Percentiles rank a stretch among this genome's conserved stretches.
Evolutionary conservation across 345 rosid species (phyloP).

Genomic region (Gossypium rotundifolium): DNA sequence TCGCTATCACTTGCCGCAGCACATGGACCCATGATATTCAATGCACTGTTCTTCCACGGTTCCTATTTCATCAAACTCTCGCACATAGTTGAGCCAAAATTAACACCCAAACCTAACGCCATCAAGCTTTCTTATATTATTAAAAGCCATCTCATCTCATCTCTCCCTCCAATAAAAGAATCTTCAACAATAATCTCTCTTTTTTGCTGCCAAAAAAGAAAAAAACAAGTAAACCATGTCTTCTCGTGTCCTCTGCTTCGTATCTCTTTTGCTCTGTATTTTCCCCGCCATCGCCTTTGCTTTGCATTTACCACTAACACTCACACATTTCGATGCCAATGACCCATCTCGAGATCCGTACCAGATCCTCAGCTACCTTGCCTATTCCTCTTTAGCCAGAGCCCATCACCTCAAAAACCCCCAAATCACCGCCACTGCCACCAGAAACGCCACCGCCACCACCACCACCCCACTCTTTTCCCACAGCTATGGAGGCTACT

Average conservation of each 20-base stretch:
- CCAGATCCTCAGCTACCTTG: constrained; percentile 24
- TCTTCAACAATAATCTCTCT: background rate
- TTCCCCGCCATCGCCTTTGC: background rate
- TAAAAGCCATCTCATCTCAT: background rate
- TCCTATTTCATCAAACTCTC: background rate
- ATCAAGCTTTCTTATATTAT: background rate
- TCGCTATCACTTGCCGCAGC: background rate
- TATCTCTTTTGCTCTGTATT: constrained; percentile 17
- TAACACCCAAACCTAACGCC: constrained; percentile 5
- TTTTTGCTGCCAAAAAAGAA: background rate
- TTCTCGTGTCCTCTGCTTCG: constrained; percentile 10
- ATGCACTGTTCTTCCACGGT: background rate
- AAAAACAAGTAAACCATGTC: background rate
- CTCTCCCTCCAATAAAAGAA: background rate
- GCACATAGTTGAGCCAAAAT: constrained; percentile 1
- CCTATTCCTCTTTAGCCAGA: constrained; percentile 28
- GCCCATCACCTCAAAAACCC: constrained; percentile 34
- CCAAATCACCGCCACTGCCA: background rate
- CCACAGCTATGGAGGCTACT: constrained; percentile 72
- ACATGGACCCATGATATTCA: background rate
- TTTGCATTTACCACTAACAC: constrained; percentile 20
- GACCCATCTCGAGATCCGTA: constrained; percentile 18
- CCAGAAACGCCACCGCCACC: background rate
- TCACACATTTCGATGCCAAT: constrained; percentile 12
- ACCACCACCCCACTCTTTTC: constrained; percentile 35